phyloP scores from a whole-genome alignment of 495 filamentous ascomycete species.

The Neurospora cerealis region DNA sequence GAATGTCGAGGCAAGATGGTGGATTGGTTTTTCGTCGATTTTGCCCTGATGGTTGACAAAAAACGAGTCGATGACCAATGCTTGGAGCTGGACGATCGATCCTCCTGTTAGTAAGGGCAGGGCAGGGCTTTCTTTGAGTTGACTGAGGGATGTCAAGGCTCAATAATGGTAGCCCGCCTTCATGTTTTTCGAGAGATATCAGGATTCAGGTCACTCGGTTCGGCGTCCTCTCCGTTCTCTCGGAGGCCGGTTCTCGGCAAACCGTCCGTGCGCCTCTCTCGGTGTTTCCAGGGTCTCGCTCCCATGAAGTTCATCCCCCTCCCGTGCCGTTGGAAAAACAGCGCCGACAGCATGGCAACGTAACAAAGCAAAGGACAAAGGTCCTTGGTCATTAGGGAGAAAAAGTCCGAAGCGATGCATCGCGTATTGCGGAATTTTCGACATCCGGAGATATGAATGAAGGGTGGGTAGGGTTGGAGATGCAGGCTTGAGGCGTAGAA shows the following conservation, averaged over 20 bases:
- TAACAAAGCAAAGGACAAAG: background rate
- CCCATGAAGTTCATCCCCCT: background rate
- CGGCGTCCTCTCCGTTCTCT: background rate
- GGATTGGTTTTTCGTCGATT: too few relatives aligned
- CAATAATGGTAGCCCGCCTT: too few relatives aligned
- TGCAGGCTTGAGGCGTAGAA: background rate
- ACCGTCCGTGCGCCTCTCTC: background rate
- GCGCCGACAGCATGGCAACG: background rate
- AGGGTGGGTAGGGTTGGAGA: background rate
- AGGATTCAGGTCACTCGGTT: background rate
- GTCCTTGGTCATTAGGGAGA: background rate
- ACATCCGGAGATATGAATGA: background rate
- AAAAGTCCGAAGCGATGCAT: background rate
- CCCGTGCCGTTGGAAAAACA: background rate
- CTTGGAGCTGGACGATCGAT: too few relatives aligned
- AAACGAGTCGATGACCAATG: too few relatives aligned
- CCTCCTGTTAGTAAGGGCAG: too few relatives aligned
- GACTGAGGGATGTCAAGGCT: too few relatives aligned
- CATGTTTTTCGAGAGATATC: too few relatives aligned
- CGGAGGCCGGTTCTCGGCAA: background rate
- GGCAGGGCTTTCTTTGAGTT: too few relatives aligned
- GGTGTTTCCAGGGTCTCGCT: background rate
- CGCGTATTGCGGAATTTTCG: background rate
- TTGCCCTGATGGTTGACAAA: too few relatives aligned
- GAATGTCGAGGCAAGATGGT: background rate